These are phyloP conservation scores for Globisporangium middletonii DNA, from an alignment of 352 stramenopile genomes.

Conservation along the genomic window DNA sequence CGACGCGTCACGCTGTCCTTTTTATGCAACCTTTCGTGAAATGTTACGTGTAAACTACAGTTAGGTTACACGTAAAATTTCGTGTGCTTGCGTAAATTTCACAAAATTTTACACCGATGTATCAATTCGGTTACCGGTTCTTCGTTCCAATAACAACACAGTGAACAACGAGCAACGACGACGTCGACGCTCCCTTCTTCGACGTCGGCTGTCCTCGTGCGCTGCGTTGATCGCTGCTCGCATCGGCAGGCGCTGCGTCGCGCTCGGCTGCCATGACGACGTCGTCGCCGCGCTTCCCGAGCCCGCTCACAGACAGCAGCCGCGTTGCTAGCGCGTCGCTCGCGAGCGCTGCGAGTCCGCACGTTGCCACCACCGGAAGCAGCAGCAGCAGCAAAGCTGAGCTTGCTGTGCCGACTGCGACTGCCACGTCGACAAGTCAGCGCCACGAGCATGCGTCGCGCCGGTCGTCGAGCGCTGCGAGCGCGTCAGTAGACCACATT, in stretches of 20 bases:
- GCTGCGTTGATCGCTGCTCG: too few relatives aligned
- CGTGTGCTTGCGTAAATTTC: too few relatives aligned
- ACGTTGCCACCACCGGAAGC: neutral
- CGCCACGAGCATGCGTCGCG: slow-evolving; percentile 1
- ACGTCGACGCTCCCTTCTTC: neutral
- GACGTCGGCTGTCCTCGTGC: neutral
- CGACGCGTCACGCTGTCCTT: too few relatives aligned
- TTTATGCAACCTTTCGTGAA: too few relatives aligned
- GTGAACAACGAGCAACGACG: neutral
- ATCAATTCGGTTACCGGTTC: too few relatives aligned
- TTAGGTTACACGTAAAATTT: too few relatives aligned
- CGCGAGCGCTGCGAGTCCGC: neutral
- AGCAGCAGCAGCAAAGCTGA: neutral
- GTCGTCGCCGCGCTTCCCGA: slow-evolving; percentile 9
- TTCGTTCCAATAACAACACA: too few relatives aligned
- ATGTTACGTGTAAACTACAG: too few relatives aligned
- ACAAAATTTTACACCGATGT: too few relatives aligned
- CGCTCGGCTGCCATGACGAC: slow-evolving; percentile 2
- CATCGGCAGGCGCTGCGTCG: too few relatives aligned
- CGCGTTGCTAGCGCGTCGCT: neutral
- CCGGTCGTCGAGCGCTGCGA: slow-evolving; percentile 3
- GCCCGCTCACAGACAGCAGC: slow-evolving; percentile 9
- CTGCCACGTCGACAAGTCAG: neutral
- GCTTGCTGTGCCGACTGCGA: neutral
- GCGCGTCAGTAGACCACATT: slow-evolving; percentile 4